Evolutionary conservation across 306 rosid species (phyloP).

Genomic region (Prunus mume): DNA sequence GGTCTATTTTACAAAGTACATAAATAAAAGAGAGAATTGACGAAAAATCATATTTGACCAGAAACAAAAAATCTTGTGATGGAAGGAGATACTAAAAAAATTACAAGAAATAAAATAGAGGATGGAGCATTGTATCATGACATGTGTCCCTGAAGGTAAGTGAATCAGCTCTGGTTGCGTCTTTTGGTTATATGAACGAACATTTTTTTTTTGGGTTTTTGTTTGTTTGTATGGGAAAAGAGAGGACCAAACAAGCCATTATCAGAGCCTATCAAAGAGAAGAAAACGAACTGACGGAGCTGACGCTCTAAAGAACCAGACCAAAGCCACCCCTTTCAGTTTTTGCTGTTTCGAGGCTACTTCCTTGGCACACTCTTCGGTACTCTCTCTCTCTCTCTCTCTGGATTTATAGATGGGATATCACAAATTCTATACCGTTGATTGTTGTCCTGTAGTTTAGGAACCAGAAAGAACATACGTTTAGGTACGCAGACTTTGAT

Average conservation of each 20-base stretch:
- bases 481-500: slow-evolving; percentile 8
- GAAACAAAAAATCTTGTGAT: too few species aligned
- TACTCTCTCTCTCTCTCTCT: slow-evolving; percentile 19
- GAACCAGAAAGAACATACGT: slow-evolving; percentile 14
- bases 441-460: slow-evolving; percentile 19
- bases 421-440: slow-evolving; percentile 16
- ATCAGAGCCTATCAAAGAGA: slow-evolving; percentile 38
- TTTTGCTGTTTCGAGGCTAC: slow-evolving; percentile 35
- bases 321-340: not conserved
- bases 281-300: slow-evolving; percentile 18
- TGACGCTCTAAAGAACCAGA: slow-evolving; percentile 13
- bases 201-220: not conserved
- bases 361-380: slow-evolving; percentile 42
- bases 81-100: too few species aligned
- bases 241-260: slow-evolving; percentile 71
- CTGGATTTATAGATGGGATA: slow-evolving; percentile 19
- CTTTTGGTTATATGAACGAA: not conserved
- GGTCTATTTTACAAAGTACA: too few species aligned
- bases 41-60: too few species aligned
- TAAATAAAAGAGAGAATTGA: too few species aligned
- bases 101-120: not conserved
- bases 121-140: not conserved
- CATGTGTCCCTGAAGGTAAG: not conserved
- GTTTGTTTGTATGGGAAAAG: slow-evolving; percentile 41
- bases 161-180: too few species aligned